Evolutionary conservation across 2,329 filamentous ascomycete genomes (phyloP), one percentile per base, ranked within the genome.

Genomic region (Podosphaera xanthii): DNA sequence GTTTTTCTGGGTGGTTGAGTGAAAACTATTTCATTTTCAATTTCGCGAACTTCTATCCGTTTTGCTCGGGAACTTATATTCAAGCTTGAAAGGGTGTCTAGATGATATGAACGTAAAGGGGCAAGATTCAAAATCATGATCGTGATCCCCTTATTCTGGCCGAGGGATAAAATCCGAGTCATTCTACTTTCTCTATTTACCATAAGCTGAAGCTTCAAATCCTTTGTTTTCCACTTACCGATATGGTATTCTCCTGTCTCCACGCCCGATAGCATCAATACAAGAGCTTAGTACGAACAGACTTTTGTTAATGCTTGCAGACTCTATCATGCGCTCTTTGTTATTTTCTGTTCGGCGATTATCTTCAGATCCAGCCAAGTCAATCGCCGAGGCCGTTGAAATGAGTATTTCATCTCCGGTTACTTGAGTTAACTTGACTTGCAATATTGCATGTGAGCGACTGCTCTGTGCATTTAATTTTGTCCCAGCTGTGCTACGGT

Each of bases 91-190:
- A 96, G 76, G 0, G 91, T 96, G 69, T 97, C 91, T 46, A 95
- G 77, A 67, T 97, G 91, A 69, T 94, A 97, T 65, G 87, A 89
- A 62, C 87, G 82, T n/a, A 94, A 77, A 0, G 92, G 90, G 0
- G 91, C 87, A 2, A 97, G 78, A 67, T 97, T 97, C 44, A 97
- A 76, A 60, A 97, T 92, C 92, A 97, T 97, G 68, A 97, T 80
- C 0, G 90, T 96, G 64, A 95, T 81, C 57, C 92, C 91, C 63
- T 94, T 88, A 72, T 97, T 96, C 72, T 96, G 91, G 2, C 91
- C 91, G 7, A 97, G 73, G 0, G 86, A 91, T 34, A 97, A 72
- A 59, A 97, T 96, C 54, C 91, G 80, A 0, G 92, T 97, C 91
- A 97, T 96, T 75, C 97, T 96, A 22, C 62, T 63, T 35, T 64